A percentile compares a stretch with the other conserved stretches of the same genome.
Conservation (phyloP, 176 grass and related monocot species). For the Chrysopogon serrulatus region DNA sequence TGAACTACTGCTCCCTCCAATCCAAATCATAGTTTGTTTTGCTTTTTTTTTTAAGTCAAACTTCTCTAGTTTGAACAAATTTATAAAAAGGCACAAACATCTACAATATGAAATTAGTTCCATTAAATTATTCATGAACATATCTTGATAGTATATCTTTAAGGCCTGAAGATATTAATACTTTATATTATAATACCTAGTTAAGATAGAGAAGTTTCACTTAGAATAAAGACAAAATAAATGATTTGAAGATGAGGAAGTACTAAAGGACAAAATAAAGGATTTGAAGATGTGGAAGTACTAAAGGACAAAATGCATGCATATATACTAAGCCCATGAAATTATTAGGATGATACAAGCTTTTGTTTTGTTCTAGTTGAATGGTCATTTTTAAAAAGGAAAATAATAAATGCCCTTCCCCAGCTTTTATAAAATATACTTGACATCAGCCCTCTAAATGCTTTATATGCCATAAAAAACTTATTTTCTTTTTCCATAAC, state of each 20-base stretch:
- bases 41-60: neutral
- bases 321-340: neutral
- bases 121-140: neutral
- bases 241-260: neutral
- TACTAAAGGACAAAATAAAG: too few relatives aligned
- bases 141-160: neutral
- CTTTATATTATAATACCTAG: neutral
- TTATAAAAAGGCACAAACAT: neutral
- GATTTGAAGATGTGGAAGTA: too few relatives aligned
- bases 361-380: neutral
- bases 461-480: neutral
- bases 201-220: neutral
- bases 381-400: neutral
- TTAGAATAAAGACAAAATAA: neutral
- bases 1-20: neutral
- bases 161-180: neutral
- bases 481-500: neutral
- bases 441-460: neutral
- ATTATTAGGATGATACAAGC: neutral
- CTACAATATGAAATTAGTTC: neutral
- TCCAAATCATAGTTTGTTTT: neutral
- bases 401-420: neutral
- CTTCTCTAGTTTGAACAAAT: neutral
- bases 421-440: neutral
- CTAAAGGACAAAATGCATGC: neutral